phyloP scores from a whole-genome alignment of 2,329 filamentous ascomycete genomes.

The Daldinia sp. region DNA sequence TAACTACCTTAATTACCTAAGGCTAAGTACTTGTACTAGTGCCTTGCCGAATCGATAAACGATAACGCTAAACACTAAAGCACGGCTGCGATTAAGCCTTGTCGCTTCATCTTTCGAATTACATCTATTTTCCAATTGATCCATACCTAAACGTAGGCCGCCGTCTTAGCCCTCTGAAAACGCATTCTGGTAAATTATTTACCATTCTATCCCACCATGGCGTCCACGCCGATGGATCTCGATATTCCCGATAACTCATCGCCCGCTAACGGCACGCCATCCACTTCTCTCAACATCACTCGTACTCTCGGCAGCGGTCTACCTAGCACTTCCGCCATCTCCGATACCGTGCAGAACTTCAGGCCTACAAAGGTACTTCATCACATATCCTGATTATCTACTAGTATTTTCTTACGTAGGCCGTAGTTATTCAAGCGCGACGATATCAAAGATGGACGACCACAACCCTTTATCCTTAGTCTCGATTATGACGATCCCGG shows the following conservation, averaged over 20 bases:
- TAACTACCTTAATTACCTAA: no score
- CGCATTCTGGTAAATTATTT: background rate
- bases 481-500: slow-evolving; percentile 97
- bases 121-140: background rate
- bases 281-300: slow-evolving; percentile 58
- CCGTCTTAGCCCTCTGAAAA: background rate
- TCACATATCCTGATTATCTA: background rate
- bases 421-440: slow-evolving; percentile 67
- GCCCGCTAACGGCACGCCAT: slow-evolving; percentile 50
- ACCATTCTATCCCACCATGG: slow-evolving; percentile 49
- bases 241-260: slow-evolving; percentile 55
- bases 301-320: slow-evolving; percentile 54
- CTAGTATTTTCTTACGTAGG: slow-evolving; percentile 14
- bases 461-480: slow-evolving; percentile 76
- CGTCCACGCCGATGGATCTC: slow-evolving; percentile 65
- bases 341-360: slow-evolving; percentile 80
- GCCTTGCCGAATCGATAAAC: background rate
- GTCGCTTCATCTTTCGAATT: slow-evolving; percentile 5
- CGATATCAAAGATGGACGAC: slow-evolving; percentile 60
- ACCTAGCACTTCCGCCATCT: slow-evolving; percentile 69
- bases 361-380: slow-evolving; percentile 76
- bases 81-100: slow-evolving; percentile 15
- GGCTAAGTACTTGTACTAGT: no score
- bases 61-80: background rate
- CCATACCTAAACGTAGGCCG: background rate